A percentile compares a stretch with the other conserved stretches of the same genome.
phyloP scores from a whole-genome alignment of 805 yeast species.

The Candida glaebosa region DNA sequence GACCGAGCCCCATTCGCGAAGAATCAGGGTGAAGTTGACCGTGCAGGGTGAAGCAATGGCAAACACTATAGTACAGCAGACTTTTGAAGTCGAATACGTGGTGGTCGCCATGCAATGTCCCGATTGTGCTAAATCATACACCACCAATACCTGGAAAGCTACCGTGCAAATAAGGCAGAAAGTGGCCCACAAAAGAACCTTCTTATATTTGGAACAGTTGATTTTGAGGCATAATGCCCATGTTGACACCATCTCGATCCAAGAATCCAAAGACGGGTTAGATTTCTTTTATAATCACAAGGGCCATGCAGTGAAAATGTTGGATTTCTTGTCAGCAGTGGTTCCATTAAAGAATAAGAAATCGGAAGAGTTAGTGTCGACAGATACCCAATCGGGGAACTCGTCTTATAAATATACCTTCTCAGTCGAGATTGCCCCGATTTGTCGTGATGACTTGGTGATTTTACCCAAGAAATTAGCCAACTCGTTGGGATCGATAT shows the following conservation, averaged over 20 bases:
- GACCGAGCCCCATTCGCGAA: slow-evolving; percentile 99
- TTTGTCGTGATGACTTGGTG: slow-evolving; percentile 95
- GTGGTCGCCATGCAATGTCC: slow-evolving; percentile 97
- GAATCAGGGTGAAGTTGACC: slow-evolving; percentile 85
- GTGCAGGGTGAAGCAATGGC: slow-evolving; percentile 96
- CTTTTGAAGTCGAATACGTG: slow-evolving; percentile 89
- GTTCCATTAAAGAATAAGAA: slow-evolving; percentile 80
- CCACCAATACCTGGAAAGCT: slow-evolving; percentile 98
- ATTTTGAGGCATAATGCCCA: slow-evolving; percentile 92
- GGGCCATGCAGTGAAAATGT: slow-evolving; percentile 91
- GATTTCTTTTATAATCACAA: slow-evolving; percentile 88
- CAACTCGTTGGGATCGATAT: slow-evolving; percentile 73
- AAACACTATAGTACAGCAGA: slow-evolving; percentile 88
- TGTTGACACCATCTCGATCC: slow-evolving; percentile 86
- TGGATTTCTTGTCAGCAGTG: slow-evolving; percentile 81
- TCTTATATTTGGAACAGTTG: slow-evolving; percentile 91
- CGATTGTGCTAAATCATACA: slow-evolving; percentile 96
- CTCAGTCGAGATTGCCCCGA: slow-evolving; percentile 92
- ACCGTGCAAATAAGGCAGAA: slow-evolving; percentile 97
- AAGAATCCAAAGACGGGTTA: slow-evolving; percentile 89
- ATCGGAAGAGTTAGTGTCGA: slow-evolving; percentile 87
- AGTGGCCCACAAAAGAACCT: slow-evolving; percentile 94
- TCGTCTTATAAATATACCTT: slow-evolving; percentile 86
- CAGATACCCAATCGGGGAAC: slow-evolving; percentile 88
- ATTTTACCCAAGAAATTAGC: slow-evolving; percentile 88